Evolutionary conservation across 2,329 filamentous ascomycete species (phyloP).

Genomic region (Nemania abortiva): DNA sequence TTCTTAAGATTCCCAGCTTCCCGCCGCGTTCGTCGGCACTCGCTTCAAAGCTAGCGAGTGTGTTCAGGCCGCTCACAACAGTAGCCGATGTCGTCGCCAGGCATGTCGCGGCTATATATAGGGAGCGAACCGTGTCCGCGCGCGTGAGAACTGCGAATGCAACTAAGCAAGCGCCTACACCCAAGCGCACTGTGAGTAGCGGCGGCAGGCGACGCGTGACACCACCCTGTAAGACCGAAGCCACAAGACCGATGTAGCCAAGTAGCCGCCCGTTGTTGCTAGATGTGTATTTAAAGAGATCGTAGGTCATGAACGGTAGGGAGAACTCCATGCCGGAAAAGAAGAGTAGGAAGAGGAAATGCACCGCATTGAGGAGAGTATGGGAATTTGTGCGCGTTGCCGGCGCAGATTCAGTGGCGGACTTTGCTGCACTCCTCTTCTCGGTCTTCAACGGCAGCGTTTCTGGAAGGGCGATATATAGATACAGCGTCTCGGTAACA

Average conservation of each 20-base stretch:
- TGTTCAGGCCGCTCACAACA: constrained; percentile 93
- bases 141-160: constrained; percentile 85
- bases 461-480: constrained; percentile 88
- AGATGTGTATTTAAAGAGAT: constrained; percentile 86
- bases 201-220: constrained; percentile 88
- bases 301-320: constrained; percentile 96
- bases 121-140: constrained; percentile 73
- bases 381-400: constrained; percentile 82
- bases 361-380: constrained; percentile 82
- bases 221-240: constrained; percentile 92
- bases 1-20: constrained; percentile 85
- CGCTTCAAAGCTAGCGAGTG: constrained; percentile 91
- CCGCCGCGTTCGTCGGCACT: constrained; percentile 82
- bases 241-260: constrained; percentile 90
- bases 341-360: constrained; percentile 93
- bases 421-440: constrained; percentile 45
- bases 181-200: constrained; percentile 81
- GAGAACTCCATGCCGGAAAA: constrained; percentile 99
- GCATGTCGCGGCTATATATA: constrained; percentile 86
- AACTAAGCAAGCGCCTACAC: constrained; percentile 79
- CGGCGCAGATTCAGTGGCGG: constrained; percentile 40
- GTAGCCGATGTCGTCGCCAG: constrained; percentile 93
- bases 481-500: constrained; percentile 85
- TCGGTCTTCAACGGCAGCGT: constrained; percentile 75
- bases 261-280: constrained; percentile 86